Conservation (phyloP, 208 protist species). For the Porcisia deanei region DNA sequence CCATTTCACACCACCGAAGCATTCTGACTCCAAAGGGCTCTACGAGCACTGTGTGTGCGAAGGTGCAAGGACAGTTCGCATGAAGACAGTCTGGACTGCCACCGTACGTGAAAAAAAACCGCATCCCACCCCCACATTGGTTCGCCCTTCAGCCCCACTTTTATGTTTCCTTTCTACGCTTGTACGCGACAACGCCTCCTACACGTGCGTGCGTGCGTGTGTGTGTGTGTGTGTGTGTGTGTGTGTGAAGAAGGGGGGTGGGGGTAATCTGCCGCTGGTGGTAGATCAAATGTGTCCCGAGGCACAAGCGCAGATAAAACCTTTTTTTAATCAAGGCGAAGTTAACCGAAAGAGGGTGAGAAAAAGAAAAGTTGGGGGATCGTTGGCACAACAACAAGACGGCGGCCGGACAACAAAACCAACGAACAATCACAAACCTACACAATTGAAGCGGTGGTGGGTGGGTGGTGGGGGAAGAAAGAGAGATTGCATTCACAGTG, state of each 20-base stretch:
- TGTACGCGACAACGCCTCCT: background rate
- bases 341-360: background rate
- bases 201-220: background rate
- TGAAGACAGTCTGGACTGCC: too few species aligned
- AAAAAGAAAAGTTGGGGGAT: background rate
- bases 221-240: background rate
- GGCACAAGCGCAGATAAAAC: conserved; percentile 6
- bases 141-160: too few species aligned
- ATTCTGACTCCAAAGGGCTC: background rate
- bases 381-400: background rate
- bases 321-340: conserved; percentile 3
- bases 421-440: background rate
- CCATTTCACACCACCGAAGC: background rate
- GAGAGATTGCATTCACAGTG: background rate
- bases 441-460: background rate
- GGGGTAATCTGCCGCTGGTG: background rate
- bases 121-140: too few species aligned
- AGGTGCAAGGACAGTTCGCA: too few species aligned
- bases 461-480: too few species aligned
- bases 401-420: too few species aligned
- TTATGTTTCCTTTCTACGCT: too few species aligned
- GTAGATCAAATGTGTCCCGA: background rate
- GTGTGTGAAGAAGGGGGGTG: background rate
- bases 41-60: background rate
- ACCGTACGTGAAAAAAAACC: too few species aligned